Evolutionary conservation across 1,284 basidiomycete species (phyloP).

Genomic region (Fomitiporia mediterranea): DNA sequence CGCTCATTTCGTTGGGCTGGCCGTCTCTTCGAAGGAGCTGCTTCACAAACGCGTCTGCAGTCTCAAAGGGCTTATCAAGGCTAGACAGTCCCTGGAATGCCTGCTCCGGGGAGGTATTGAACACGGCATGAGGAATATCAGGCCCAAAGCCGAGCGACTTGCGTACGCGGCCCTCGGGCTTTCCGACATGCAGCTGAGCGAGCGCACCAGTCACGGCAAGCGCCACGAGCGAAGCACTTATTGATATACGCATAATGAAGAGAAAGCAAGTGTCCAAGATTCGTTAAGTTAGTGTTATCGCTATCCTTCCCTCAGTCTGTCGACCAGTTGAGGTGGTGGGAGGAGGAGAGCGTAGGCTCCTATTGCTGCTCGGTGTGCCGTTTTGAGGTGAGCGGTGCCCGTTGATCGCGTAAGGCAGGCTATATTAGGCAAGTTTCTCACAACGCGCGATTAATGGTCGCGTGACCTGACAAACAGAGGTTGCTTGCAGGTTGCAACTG

Average conservation of each 20-base stretch:
- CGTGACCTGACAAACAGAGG: not conserved
- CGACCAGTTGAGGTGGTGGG: not conserved
- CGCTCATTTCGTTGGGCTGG: constrained; percentile 35
- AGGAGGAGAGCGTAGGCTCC: not conserved
- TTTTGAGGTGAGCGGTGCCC: not conserved
- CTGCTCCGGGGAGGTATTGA: constrained; percentile 48
- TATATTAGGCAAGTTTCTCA: not conserved
- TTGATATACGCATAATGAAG: constrained; percentile 16
- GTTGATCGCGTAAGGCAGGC: not conserved
- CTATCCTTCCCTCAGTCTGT: too few relatives aligned
- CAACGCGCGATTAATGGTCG: not conserved
- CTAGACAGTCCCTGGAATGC: constrained; percentile 29
- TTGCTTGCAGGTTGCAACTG: not conserved
- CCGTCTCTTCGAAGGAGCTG: constrained; percentile 36
- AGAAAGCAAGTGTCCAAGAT: constrained; percentile 3
- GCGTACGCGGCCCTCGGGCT: constrained; percentile 37
- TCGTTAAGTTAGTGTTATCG: too few relatives aligned
- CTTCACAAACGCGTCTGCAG: constrained; percentile 58
- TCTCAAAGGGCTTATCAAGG: constrained; percentile 42
- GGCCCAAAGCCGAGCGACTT: constrained; percentile 84
- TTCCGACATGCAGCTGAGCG: not conserved
- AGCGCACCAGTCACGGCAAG: constrained; percentile 16
- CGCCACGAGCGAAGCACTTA: constrained; percentile 17
- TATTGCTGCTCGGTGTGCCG: not conserved
- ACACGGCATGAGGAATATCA: constrained; percentile 65